Conservation (phyloP, 2,329 filamentous ascomycete species). For the Rutstroemia sp. region DNA sequence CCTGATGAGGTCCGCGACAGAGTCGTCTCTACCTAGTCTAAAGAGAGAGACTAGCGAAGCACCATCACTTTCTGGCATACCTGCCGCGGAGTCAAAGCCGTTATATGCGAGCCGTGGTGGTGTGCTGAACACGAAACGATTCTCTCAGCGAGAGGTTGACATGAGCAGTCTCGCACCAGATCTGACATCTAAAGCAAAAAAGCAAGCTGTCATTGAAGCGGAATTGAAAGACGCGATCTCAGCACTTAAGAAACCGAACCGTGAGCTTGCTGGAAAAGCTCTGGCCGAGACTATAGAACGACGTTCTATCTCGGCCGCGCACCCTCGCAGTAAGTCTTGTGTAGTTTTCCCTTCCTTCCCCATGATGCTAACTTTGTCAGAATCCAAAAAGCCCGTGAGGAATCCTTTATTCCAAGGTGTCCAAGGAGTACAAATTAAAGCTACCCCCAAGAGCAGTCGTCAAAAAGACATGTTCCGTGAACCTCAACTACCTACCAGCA, state of each 20-base stretch:
- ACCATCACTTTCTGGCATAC: constrained; percentile 41
- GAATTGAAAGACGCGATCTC: constrained; percentile 69
- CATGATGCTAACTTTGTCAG: constrained; percentile 33
- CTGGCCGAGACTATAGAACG: constrained; percentile 61
- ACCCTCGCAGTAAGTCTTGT: constrained; percentile 42
- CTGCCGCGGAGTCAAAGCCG: constrained; percentile 34
- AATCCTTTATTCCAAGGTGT: constrained; percentile 30
- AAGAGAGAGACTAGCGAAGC: constrained; percentile 65
- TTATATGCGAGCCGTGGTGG: constrained; percentile 31
- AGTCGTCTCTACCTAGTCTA: constrained; percentile 49
- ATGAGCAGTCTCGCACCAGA: constrained; percentile 43
- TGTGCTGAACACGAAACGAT: constrained; percentile 35
- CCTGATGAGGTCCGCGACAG: constrained; percentile 61
- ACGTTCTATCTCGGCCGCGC: constrained; percentile 41
- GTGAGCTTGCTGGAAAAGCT: constrained; percentile 58
- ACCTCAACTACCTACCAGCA: constrained; percentile 10
- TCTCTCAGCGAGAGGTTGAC: constrained; percentile 46
- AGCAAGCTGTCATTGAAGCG: constrained; percentile 59
- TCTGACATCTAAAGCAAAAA: constrained; percentile 51
- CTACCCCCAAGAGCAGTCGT: constrained; percentile 28
- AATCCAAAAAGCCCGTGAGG: constrained; percentile 44
- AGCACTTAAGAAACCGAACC: constrained; percentile 67
- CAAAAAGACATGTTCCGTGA: constrained; percentile 21
- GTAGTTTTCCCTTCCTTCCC: not conserved
- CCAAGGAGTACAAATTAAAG: constrained; percentile 28